Evolutionary conservation across 768 basidiomycete genomes (phyloP).

Genomic region (Pleurotus salmoneostramineus): DNA sequence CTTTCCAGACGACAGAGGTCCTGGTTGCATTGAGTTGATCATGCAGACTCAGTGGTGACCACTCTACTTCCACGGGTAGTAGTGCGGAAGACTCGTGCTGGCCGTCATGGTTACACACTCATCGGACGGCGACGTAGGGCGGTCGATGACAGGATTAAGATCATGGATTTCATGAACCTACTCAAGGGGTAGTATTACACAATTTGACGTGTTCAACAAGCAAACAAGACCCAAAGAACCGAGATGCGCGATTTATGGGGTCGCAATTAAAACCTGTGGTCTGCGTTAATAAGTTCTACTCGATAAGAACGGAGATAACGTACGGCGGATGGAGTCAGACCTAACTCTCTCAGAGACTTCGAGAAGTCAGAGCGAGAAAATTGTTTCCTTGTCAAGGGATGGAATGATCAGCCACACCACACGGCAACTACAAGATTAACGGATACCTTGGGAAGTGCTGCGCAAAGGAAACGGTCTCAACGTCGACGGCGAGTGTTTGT

Average conservation of each 20-base stretch:
- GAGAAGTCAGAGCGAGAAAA: conserved; percentile 71
- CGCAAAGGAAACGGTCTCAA: conserved; percentile 74
- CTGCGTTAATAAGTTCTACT: not conserved
- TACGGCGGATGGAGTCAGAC: conserved; percentile 89
- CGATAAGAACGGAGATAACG: conserved; percentile 16
- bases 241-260: not conserved
- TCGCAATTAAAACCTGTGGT: not conserved
- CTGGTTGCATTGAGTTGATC: no score
- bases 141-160: no score
- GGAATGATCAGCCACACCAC: not conserved
- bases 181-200: not conserved
- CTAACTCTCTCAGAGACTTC: conserved; percentile 79
- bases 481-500: conserved; percentile 64
- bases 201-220: not conserved
- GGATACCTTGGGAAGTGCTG: conserved; percentile 82
- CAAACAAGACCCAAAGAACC: not conserved
- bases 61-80: no score
- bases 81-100: no score
- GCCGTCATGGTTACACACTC: no score
- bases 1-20: no score
- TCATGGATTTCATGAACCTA: no score
- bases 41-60: no score
- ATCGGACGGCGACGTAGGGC: no score
- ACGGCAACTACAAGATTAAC: not conserved
- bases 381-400: conserved; percentile 54